A percentile compares a stretch with the other conserved stretches of the same genome.
These are phyloP conservation scores for Sporothrix pseudoabietina DNA, from an alignment of 2,329 filamentous ascomycete species.

Conservation along the genomic window DNA sequence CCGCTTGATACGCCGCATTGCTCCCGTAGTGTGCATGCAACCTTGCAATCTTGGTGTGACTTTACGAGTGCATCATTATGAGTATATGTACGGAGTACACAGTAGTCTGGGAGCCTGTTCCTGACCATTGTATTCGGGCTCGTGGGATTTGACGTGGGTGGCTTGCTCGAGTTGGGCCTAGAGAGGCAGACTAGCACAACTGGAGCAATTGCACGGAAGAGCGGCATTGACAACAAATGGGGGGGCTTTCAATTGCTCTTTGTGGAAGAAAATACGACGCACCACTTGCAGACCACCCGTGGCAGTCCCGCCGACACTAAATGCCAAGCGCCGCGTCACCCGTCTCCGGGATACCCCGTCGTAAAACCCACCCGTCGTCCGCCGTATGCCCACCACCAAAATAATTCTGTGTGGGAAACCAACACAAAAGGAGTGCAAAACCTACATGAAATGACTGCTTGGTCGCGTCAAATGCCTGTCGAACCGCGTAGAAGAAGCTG, in stretches of 20 bases:
- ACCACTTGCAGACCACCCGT: neutral
- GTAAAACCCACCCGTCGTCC: neutral
- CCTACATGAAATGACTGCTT: neutral
- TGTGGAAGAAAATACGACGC: neutral
- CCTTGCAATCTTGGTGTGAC: neutral
- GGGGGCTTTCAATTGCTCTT: neutral
- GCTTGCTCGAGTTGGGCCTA: neutral
- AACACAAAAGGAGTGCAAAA: too few species aligned
- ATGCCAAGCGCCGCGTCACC: constrained; percentile 19
- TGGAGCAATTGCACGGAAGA: neutral
- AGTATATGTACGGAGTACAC: neutral
- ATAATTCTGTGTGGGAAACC: too few species aligned
- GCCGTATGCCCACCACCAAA: neutral
- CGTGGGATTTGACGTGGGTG: neutral
- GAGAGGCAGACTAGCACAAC: neutral
- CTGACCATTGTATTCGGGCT: neutral
- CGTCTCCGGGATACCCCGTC: neutral
- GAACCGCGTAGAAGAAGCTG: too few species aligned
- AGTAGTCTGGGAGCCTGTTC: neutral
- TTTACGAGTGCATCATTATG: neutral
- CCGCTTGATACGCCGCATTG: neutral
- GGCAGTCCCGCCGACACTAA: constrained; percentile 12
- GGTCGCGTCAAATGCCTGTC: neutral
- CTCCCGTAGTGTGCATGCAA: neutral
- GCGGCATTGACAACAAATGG: neutral